phyloP scores from a whole-genome alignment of 257 asterid genomes.

The Penstemon eatonii region DNA sequence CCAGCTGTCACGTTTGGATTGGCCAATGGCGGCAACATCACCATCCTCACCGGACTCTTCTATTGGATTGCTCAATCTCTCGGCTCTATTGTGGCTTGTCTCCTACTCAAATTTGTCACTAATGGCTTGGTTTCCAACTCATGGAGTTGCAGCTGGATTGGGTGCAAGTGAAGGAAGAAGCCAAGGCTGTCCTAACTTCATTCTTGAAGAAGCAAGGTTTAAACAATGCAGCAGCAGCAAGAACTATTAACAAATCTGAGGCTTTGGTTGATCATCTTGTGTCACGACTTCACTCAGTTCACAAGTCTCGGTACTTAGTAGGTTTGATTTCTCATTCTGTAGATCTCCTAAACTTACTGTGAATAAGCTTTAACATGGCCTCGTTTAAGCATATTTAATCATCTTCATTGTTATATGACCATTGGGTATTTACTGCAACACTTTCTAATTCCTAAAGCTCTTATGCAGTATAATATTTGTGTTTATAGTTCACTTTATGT shows the following conservation, averaged over 20 bases:
- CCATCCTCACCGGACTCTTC: slow-evolving; percentile 63
- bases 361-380: not conserved
- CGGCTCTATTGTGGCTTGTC: slow-evolving; percentile 63
- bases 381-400: too few species aligned
- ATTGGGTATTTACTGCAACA: too few species aligned
- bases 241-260: slow-evolving; percentile 80
- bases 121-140: slow-evolving; percentile 75
- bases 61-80: slow-evolving; percentile 75
- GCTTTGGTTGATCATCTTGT: slow-evolving; percentile 82
- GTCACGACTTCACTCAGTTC: slow-evolving; percentile 79
- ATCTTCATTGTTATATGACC: too few species aligned
- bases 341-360: not conserved
- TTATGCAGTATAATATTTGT: too few species aligned
- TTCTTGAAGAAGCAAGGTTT: slow-evolving; percentile 77
- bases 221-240: slow-evolving; percentile 68
- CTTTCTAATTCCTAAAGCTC: too few species aligned
- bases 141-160: slow-evolving; percentile 55
- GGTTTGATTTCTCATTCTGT: slow-evolving; percentile 63
- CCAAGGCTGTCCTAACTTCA: slow-evolving; percentile 83
- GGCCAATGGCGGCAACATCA: slow-evolving; percentile 76
- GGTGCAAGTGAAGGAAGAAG: slow-evolving; percentile 72
- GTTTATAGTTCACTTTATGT: too few species aligned
- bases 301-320: slow-evolving; percentile 90
- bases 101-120: slow-evolving; percentile 62
- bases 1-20: slow-evolving; percentile 83